Conservation (phyloP, 2,329 filamentous ascomycete species). For the Aureobasidium melanogenum region DNA sequence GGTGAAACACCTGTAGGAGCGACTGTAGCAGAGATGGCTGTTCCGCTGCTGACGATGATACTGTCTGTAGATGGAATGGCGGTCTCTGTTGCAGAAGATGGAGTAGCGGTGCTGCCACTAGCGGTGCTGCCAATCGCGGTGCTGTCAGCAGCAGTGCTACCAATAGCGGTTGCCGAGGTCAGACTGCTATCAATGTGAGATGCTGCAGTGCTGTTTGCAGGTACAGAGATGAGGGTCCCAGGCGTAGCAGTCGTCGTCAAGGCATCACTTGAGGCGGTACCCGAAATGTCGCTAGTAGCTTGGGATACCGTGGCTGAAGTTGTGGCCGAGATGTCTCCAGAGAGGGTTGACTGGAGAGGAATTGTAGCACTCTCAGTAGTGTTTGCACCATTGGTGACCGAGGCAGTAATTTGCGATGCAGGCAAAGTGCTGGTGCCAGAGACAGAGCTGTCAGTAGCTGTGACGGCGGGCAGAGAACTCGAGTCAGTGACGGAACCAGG, state of each 20-base stretch:
- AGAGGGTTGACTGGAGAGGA: neutral
- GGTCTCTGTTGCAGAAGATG: slow-evolving; percentile 1
- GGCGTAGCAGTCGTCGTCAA: neutral
- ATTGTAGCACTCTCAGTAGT: neutral
- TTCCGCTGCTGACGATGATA: neutral
- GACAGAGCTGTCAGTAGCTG: neutral
- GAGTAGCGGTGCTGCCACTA: neutral
- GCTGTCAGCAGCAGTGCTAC: neutral
- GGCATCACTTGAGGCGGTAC: neutral
- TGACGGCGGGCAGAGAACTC: neutral
- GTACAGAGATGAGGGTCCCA: neutral
- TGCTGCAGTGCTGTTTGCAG: neutral
- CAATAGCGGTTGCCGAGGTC: neutral
- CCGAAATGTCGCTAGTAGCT: neutral
- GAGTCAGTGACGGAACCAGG: slow-evolving; percentile 6
- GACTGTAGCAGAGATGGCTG: neutral
- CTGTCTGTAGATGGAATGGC: slow-evolving; percentile 11
- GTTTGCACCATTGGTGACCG: neutral
- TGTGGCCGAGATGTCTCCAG: neutral
- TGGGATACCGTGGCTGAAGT: neutral
- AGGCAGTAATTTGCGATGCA: neutral
- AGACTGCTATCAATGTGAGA: neutral
- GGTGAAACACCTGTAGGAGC: neutral
- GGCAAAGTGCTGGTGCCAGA: neutral
- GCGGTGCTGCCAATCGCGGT: neutral